phyloP scores from a whole-genome alignment of 139 green algal genomes.

The Klebsormidium nitens region DNA sequence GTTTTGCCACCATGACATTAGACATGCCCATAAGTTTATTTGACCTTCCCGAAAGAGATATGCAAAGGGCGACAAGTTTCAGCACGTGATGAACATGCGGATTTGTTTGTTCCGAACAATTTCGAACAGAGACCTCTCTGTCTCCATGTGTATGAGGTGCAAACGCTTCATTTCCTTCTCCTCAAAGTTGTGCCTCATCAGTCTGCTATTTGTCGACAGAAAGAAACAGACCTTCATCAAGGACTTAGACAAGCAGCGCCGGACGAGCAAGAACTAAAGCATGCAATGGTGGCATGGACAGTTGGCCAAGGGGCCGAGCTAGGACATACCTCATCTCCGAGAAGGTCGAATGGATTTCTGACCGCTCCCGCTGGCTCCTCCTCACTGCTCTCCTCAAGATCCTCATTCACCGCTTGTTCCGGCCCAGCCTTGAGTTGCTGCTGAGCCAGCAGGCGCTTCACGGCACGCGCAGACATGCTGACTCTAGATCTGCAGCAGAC shows the following conservation, averaged over 20 bases:
- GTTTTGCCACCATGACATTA: no score
- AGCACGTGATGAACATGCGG: no score
- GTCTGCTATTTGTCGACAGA: not conserved
- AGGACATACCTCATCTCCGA: slow-evolving; percentile 12
- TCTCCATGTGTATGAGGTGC: no score
- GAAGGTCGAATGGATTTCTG: slow-evolving; percentile 27
- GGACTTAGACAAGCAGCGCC: not conserved
- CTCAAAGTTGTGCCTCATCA: slow-evolving; percentile 4
- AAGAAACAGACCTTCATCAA: not conserved
- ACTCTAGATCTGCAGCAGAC: no score
- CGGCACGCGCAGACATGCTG: slow-evolving; percentile 13
- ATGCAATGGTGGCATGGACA: slow-evolving; percentile 1
- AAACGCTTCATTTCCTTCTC: no score
- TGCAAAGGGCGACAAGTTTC: no score
- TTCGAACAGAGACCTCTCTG: no score
- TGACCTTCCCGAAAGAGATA: no score
- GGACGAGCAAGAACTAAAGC: not conserved
- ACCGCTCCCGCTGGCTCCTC: slow-evolving; percentile 4
- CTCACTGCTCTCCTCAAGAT: slow-evolving; percentile 4
- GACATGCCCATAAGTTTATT: no score
- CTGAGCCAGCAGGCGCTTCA: slow-evolving; percentile 8
- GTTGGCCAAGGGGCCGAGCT: not conserved
- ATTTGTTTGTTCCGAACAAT: no score
- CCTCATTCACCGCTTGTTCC: slow-evolving; percentile 12
- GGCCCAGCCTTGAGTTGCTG: slow-evolving; percentile 1